Percentiles rank a stretch among this genome's conserved stretches.
Evolutionary conservation across 2,329 filamentous ascomycete species (phyloP).

Genomic region (Ilyonectria mors-panacis): DNA sequence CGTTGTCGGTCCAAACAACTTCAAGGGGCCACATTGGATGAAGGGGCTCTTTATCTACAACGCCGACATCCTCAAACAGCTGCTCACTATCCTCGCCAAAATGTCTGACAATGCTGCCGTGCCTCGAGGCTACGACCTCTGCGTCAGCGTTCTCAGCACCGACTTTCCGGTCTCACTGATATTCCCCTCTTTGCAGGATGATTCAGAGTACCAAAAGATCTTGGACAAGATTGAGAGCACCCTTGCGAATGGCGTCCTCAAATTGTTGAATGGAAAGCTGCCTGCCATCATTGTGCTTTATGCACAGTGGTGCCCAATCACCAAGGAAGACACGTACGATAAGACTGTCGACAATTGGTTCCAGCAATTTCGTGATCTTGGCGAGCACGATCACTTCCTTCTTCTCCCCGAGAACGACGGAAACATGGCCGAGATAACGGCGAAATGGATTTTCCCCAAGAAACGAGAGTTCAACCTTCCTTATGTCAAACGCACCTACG

Average conservation of each 20-base stretch:
- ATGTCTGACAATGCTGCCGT: conserved; percentile 61
- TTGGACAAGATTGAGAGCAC: conserved; percentile 54
- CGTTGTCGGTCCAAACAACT: conserved; percentile 24
- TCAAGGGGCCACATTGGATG: conserved; percentile 47
- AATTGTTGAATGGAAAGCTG: conserved; percentile 54
- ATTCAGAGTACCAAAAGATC: conserved; percentile 28
- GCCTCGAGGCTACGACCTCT: conserved; percentile 63
- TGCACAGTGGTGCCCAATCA: conserved; percentile 64
- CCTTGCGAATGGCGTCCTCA: conserved; percentile 55
- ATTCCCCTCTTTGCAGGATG: conserved; percentile 54
- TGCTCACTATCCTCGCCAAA: conserved; percentile 58
- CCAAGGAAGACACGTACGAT: conserved; percentile 53
- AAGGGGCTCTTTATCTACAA: conserved; percentile 60
- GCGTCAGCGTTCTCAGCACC: conserved; percentile 62
- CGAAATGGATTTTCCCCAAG: conserved; percentile 62
- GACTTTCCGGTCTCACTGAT: conserved; percentile 55
- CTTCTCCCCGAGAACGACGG: conserved; percentile 52
- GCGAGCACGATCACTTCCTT: conserved; percentile 42
- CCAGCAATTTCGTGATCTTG: conserved; percentile 55
- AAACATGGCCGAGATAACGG: conserved; percentile 62
- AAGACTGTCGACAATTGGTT: conserved; percentile 55
- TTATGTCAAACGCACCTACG: conserved; percentile 63
- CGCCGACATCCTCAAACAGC: conserved; percentile 53
- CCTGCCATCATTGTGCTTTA: conserved; percentile 61
- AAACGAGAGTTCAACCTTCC: conserved; percentile 63